A percentile compares a stretch with the other conserved stretches of the same genome.
Evolutionary conservation across 257 asterid genomes (phyloP).

Genomic region (Orobanche coerulescens): DNA sequence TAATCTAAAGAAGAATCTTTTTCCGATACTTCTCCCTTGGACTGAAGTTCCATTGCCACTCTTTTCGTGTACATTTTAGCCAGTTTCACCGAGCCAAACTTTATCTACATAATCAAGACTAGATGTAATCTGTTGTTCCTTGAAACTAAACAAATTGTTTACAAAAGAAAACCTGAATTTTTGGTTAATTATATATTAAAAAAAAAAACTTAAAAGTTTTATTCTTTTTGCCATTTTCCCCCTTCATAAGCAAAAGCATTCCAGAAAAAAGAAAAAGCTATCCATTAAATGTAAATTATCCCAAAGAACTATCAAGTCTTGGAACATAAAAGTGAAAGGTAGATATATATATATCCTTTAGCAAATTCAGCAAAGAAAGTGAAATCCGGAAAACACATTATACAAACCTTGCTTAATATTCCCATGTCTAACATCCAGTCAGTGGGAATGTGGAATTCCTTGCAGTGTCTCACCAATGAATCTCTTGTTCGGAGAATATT

Average conservation of each 20-base stretch:
- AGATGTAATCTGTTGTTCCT: neutral
- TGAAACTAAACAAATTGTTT: neutral
- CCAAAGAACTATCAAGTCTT: too few relatives aligned
- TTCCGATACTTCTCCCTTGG: slow-evolving; percentile 63
- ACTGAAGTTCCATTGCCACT: slow-evolving; percentile 80
- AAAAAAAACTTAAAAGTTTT: too few relatives aligned
- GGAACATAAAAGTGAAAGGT: too few relatives aligned
- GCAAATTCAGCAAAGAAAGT: neutral
- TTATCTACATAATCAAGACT: slow-evolving; percentile 42
- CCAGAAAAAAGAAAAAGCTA: too few relatives aligned
- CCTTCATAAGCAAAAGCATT: too few relatives aligned
- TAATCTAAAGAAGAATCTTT: slow-evolving; percentile 85
- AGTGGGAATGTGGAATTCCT: slow-evolving; percentile 70
- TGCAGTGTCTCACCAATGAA: slow-evolving; percentile 59
- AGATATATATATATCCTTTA: too few relatives aligned
- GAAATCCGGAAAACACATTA: neutral
- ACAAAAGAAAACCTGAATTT: too few relatives aligned
- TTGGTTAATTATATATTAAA: too few relatives aligned
- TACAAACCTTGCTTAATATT: slow-evolving; percentile 66
- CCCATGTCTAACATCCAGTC: slow-evolving; percentile 88
- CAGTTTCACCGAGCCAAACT: slow-evolving; percentile 71
- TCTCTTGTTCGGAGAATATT: slow-evolving; percentile 67
- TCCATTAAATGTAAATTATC: too few relatives aligned
- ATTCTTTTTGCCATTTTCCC: too few relatives aligned
- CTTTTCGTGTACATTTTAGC: slow-evolving; percentile 87